Conservation (phyloP, 768 basidiomycete species). For the Ramaria sp. region DNA sequence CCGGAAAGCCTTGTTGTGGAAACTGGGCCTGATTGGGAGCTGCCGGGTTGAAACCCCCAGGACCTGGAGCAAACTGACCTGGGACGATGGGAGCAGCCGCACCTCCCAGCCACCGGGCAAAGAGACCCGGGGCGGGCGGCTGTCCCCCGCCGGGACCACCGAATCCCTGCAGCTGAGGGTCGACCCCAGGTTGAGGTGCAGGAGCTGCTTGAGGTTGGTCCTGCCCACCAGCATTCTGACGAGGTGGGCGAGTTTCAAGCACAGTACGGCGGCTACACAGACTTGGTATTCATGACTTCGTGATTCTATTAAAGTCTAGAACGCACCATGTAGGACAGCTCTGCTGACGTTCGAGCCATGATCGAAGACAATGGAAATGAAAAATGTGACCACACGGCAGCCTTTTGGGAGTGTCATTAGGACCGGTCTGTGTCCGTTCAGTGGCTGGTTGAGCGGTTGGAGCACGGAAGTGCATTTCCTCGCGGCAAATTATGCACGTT, state of each 20-base stretch:
- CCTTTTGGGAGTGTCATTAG: conserved; percentile 94
- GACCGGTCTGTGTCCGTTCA: conserved; percentile 39
- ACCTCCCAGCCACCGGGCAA: conserved; percentile 46
- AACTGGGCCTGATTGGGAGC: not conserved
- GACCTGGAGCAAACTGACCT: conserved; percentile 21
- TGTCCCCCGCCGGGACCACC: conserved; percentile 21
- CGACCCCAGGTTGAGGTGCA: conserved; percentile 16
- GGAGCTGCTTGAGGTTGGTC: not conserved
- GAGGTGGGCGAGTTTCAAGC: conserved; percentile 35
- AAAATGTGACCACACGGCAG: conserved; percentile 96
- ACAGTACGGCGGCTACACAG: conserved; percentile 63
- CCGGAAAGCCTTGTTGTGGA: not conserved
- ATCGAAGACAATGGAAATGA: conserved; percentile 93
- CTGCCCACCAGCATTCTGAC: conserved; percentile 9
- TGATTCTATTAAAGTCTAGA: conserved; percentile 1
- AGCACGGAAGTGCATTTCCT: conserved; percentile 67
- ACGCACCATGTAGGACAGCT: conserved; percentile 96
- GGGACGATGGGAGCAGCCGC: conserved; percentile 29
- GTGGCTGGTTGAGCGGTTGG: conserved; percentile 16
- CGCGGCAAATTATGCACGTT: conserved; percentile 96
- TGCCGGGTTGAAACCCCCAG: conserved; percentile 13
- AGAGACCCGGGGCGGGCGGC: conserved; percentile 27
- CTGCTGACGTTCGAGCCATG: conserved; percentile 97
- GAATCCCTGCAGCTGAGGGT: conserved; percentile 20
- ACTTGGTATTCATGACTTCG: conserved; percentile 7